Base-by-base conservation (phyloP, 2,329 filamentous ascomycete genomes). In the Penicillium sp. region DNA sequence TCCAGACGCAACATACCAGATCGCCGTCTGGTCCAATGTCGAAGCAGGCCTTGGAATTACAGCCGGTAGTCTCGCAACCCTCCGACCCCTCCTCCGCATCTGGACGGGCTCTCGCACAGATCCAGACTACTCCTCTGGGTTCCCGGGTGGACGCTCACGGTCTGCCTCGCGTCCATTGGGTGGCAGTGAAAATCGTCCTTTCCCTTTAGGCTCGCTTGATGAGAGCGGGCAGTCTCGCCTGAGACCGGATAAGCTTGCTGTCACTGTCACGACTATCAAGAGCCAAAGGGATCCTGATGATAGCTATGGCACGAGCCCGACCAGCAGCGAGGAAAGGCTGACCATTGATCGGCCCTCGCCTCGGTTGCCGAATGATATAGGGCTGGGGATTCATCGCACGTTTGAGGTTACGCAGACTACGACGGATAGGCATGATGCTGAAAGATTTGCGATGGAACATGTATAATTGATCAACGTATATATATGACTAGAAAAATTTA, bases 51-150 rank as follows among this genome's bases (percentile, higher is more conserved):
- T 74, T 1, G 71, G 75, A 5, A 78, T 79, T 46, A 73, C 72
- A 4, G 79, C 80, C 10, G 77, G 73, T 4, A 77, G 73, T 58
- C 71, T 81, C 14, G 78, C 78, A 11, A 80, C 78, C 0, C 70
- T 81, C 1, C 75, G 78, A 2, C 80, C 80, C 0, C 72, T 82
- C 0, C 66, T 82, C 10, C 76, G 70, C 17, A 33, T 71, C 35
- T 60, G 67, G 43, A 59, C 65, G 12, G 65, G 68, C 16, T 61
- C 64, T 4, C 44, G 42, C 33, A 44, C 59, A 30, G 60, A 61
- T 30, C 55, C 50, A n/a, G 49, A 62, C 4, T 64, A 67, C 52
- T 53, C 59, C 3, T 54, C 62, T 8, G 62, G 65, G 0, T 65
- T 66, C 25, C 65, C 65, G 3, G 54, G 56, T 0, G 47, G 28